Evolutionary conservation across 257 asterid species (phyloP).

Genomic region (Ophiorrhiza pumila): DNA sequence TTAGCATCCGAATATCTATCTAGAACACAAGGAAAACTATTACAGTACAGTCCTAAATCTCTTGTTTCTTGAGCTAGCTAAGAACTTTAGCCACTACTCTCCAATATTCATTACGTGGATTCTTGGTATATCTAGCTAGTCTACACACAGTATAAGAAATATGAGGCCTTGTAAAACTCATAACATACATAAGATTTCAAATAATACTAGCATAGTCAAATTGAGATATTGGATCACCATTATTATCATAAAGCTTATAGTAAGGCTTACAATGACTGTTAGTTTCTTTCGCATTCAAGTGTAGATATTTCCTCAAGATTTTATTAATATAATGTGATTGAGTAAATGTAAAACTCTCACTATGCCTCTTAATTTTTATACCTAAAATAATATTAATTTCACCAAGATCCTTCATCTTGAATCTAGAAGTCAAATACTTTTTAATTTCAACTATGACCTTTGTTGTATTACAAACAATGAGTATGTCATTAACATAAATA

Average conservation of each 20-base stretch:
- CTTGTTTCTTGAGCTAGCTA: neutral
- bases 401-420: neutral
- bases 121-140: neutral
- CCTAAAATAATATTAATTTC: neutral
- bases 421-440: neutral
- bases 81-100: neutral
- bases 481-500: too few relatives aligned
- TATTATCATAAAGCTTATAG: neutral
- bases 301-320: neutral
- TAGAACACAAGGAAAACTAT: neutral
- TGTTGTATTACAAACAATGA: too few relatives aligned
- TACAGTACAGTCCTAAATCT: neutral
- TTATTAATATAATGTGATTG: neutral
- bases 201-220: neutral
- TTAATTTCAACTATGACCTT: too few relatives aligned
- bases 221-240: neutral
- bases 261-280: too few relatives aligned
- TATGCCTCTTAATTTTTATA: neutral
- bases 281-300: too few relatives aligned
- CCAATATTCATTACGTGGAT: neutral
- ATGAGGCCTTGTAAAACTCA: neutral
- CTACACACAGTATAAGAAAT: neutral
- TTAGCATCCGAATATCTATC: neutral
- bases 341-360: neutral
- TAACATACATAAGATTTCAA: neutral